phyloP scores from a whole-genome alignment of 331 rosid genomes.

The Telfairia occidentalis region DNA sequence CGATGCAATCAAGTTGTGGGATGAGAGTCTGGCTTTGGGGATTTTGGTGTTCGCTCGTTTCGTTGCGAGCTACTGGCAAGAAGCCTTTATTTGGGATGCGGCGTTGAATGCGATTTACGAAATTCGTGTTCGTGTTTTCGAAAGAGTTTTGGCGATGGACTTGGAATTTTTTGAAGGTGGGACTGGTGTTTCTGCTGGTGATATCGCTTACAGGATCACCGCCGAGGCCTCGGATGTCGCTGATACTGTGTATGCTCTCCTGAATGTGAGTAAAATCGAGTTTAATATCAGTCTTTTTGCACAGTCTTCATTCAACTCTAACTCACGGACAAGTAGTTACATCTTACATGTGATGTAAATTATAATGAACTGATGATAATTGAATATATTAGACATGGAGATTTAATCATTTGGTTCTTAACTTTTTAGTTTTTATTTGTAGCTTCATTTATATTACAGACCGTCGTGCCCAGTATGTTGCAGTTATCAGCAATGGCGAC shows the following conservation, averaged over 20 bases:
- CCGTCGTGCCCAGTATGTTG: slow-evolving; percentile 63
- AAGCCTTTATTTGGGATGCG: slow-evolving; percentile 78
- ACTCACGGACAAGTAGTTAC: not conserved
- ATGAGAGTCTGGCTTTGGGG: slow-evolving; percentile 31
- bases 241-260: slow-evolving; percentile 47
- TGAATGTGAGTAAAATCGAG: slow-evolving; percentile 43
- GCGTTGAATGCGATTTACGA: slow-evolving; percentile 43
- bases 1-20: slow-evolving; percentile 14
- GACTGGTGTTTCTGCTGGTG: slow-evolving; percentile 43
- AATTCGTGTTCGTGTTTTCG: slow-evolving; percentile 46
- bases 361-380: not conserved
- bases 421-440: not conserved
- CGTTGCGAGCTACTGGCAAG: slow-evolving; percentile 53
- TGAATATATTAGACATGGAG: not conserved
- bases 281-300: not conserved
- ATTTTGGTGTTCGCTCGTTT: slow-evolving; percentile 38
- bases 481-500: slow-evolving; percentile 67
- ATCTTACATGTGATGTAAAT: not conserved
- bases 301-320: not conserved
- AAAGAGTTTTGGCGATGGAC: slow-evolving; percentile 49
- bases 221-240: slow-evolving; percentile 82
- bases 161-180: slow-evolving; percentile 44
- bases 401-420: not conserved
- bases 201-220: slow-evolving; percentile 65
- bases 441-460: slow-evolving; percentile 33